A percentile compares a stretch with the other conserved stretches of the same genome.
Conservation (phyloP, 257 asterid genomes). For the Agastache rugosa region DNA sequence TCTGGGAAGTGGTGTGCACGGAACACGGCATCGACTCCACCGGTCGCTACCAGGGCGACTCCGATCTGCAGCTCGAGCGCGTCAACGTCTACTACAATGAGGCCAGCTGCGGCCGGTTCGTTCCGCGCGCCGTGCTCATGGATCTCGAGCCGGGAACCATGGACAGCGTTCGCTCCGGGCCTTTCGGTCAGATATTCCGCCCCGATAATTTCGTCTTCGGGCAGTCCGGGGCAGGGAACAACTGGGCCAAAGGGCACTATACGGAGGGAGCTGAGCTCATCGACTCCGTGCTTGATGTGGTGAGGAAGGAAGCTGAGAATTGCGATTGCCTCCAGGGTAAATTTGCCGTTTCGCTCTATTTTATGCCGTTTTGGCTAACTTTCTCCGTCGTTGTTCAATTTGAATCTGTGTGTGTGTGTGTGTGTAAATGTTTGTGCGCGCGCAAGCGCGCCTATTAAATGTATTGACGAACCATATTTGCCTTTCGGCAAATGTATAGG, state of each 20-base stretch:
- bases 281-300: conserved; percentile 62
- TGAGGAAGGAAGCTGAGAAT: conserved; percentile 60
- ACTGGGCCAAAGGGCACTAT: conserved; percentile 63
- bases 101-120: conserved; percentile 58
- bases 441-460: not conserved
- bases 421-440: not conserved
- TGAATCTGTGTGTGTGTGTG: not conserved
- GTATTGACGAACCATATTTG: not conserved
- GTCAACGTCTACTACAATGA: conserved; percentile 63
- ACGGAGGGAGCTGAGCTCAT: conserved; percentile 62
- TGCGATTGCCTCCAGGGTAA: conserved; percentile 63
- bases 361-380: not conserved
- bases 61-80: conserved; percentile 60
- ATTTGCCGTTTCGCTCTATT: not conserved
- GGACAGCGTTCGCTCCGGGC: conserved; percentile 63
- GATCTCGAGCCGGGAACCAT: conserved; percentile 64
- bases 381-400: not conserved
- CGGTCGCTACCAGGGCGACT: conserved; percentile 57
- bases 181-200: conserved; percentile 58
- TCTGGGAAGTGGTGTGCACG: conserved; percentile 61
- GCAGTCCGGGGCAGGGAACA: conserved; percentile 61
- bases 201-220: conserved; percentile 63
- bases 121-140: conserved; percentile 62
- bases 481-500: not conserved
- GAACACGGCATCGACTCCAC: conserved; percentile 64